phyloP scores from a whole-genome alignment of 192 early-diverging fungal genomes.

The Paraglomus brasilianum region DNA sequence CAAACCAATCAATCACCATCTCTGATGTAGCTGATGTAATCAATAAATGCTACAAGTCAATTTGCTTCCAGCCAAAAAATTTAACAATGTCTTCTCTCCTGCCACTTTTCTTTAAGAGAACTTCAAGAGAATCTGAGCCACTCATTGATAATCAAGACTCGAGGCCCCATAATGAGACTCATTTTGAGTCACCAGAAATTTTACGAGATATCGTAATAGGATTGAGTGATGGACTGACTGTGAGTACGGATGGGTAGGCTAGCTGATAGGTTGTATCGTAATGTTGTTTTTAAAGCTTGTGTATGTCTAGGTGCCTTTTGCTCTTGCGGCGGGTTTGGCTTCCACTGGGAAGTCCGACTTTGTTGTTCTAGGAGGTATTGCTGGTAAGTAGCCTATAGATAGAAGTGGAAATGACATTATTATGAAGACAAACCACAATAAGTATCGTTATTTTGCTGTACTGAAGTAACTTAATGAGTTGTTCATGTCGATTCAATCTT shows the following conservation, averaged over 20 bases:
- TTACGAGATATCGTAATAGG: conserved; percentile 48
- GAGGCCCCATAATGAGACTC: conserved; percentile 40
- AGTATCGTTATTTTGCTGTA: too few species aligned
- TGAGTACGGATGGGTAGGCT: background rate
- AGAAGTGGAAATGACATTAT: background rate
- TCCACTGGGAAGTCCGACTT: conserved; percentile 50
- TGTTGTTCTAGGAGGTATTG: conserved; percentile 61
- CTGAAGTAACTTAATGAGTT: too few species aligned
- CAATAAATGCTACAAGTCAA: too few species aligned
- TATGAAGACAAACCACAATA: background rate
- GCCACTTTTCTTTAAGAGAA: too few species aligned
- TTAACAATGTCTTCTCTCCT: too few species aligned
- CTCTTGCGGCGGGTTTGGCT: conserved; percentile 62
- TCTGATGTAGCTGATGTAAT: too few species aligned
- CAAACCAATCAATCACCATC: too few species aligned
- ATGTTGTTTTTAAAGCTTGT: background rate
- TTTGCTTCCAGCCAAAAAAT: too few species aligned
- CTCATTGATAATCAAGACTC: too few species aligned
- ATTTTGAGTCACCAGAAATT: conserved; percentile 48
- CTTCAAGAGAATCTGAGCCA: too few species aligned
- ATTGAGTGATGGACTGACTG: conserved; percentile 46
- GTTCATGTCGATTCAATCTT: background rate
- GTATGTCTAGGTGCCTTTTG: conserved; percentile 53
- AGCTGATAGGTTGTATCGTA: background rate
- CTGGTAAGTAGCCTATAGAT: conserved; percentile 36